Conservation (phyloP, 768 basidiomycete genomes). For the Solioccasus polychromus region DNA sequence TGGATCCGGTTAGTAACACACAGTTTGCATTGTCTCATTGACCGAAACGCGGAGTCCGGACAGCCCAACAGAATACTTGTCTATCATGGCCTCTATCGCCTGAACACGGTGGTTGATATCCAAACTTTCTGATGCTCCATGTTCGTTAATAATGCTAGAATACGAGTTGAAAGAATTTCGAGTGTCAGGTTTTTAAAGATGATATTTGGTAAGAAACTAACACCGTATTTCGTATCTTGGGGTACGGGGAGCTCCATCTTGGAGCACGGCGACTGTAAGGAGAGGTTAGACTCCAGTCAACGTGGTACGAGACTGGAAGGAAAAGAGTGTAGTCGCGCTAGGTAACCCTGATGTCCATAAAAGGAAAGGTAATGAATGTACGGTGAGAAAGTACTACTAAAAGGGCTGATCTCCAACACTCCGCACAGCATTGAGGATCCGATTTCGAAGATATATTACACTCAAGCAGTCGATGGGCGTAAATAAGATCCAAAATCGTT, state of each 20-base stretch:
- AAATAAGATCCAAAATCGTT: too few relatives aligned
- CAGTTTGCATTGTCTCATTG: too few relatives aligned
- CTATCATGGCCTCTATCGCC: constrained; percentile 36
- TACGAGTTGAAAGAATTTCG: background rate
- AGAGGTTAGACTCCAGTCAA: too few relatives aligned
- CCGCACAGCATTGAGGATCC: constrained; percentile 19
- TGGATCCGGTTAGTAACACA: constrained; percentile 38
- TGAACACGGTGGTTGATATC: constrained; percentile 2
- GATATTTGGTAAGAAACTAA: constrained; percentile 25
- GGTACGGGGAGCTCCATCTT: constrained; percentile 24
- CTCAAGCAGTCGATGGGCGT: constrained; percentile 13
- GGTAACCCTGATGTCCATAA: too few relatives aligned
- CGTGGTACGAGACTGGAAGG: too few relatives aligned
- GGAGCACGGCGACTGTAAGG: too few relatives aligned
- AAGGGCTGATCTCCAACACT: too few relatives aligned
- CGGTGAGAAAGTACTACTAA: too few relatives aligned
- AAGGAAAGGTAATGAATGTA: too few relatives aligned
- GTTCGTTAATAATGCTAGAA: constrained; percentile 7
- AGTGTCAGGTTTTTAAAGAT: constrained; percentile 41
- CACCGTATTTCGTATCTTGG: constrained; percentile 20
- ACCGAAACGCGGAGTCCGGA: constrained; percentile 8
- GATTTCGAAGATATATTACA: constrained; percentile 24
- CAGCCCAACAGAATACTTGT: constrained; percentile 33
- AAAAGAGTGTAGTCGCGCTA: too few relatives aligned
- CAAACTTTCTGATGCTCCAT: background rate